phyloP scores from a whole-genome alignment of 192 early-diverging fungal species.

The Umbelopsis vinacea region DNA sequence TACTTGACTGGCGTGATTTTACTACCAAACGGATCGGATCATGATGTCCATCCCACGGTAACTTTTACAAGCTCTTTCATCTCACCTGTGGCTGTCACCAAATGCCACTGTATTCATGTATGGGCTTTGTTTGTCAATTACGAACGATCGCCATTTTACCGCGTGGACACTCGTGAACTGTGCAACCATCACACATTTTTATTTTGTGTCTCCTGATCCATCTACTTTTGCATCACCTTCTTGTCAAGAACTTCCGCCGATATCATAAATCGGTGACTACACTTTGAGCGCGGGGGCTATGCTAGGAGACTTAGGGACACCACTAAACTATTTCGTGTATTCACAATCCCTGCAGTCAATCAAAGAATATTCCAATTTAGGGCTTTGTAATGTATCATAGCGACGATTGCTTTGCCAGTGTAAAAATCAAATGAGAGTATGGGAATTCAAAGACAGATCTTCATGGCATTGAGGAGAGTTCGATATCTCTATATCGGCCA shows the following conservation, averaged over 20 bases:
- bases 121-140: conserved; percentile 10
- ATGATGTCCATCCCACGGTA: neutral
- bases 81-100: neutral
- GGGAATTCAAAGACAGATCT: too few relatives aligned
- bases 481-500: too few relatives aligned
- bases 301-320: neutral
- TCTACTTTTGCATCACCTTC: neutral
- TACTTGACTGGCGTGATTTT: neutral
- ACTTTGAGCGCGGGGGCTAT: neutral
- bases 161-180: conserved; percentile 16
- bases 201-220: conserved; percentile 1
- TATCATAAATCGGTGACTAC: neutral
- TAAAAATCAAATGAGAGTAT: too few relatives aligned
- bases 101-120: too few relatives aligned
- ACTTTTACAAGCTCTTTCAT: neutral
- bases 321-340: neutral
- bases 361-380: neutral
- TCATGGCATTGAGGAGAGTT: too few relatives aligned
- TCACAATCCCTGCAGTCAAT: neutral
- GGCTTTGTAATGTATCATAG: neutral
- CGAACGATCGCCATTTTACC: conserved; percentile 7
- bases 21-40: neutral
- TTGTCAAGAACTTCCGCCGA: neutral
- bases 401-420: too few relatives aligned
- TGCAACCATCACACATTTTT: neutral